Percentiles rank a stretch among this genome's conserved stretches.
These are phyloP conservation scores for Silene noctiflora DNA, from an alignment of 179 eudicot genomes.

Conservation along the genomic window DNA sequence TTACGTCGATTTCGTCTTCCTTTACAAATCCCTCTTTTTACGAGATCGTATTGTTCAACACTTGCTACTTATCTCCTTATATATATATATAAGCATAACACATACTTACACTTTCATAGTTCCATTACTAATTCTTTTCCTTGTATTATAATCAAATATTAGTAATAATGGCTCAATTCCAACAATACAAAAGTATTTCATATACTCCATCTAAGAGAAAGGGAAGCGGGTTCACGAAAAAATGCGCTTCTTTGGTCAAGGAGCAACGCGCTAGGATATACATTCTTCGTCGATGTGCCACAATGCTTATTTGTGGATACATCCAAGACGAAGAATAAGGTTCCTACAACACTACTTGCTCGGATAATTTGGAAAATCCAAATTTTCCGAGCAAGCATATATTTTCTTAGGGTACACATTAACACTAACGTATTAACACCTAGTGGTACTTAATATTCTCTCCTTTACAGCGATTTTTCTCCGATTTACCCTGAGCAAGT, in stretches of 20 bases:
- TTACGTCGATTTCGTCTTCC: constrained; percentile 30
- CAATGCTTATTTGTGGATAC: constrained; percentile 87
- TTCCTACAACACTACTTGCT: constrained; percentile 3
- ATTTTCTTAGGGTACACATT: too few relatives aligned
- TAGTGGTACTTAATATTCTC: neutral
- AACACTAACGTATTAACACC: neutral
- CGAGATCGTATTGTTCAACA: constrained; percentile 27
- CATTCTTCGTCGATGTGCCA: constrained; percentile 83
- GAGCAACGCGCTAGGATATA: constrained; percentile 77
- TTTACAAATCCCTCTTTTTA: constrained; percentile 38
- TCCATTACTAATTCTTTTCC: too few relatives aligned
- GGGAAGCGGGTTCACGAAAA: constrained; percentile 61
- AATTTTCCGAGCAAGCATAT: neutral
- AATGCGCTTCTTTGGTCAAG: constrained; percentile 73
- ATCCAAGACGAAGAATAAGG: constrained; percentile 67
- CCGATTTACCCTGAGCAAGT: constrained; percentile 11
- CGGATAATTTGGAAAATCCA: neutral
- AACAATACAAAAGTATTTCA: constrained; percentile 29
- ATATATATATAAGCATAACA: constrained; percentile 13
- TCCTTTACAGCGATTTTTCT: neutral
- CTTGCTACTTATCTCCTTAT: neutral
- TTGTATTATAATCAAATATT: too few relatives aligned
- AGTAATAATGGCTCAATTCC: constrained; percentile 37
- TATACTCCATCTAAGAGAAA: constrained; percentile 35
- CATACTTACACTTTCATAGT: constrained; percentile 7